These are phyloP conservation scores for Atractiella rhizophila DNA, from an alignment of 768 basidiomycete genomes.

Conservation along the genomic window DNA sequence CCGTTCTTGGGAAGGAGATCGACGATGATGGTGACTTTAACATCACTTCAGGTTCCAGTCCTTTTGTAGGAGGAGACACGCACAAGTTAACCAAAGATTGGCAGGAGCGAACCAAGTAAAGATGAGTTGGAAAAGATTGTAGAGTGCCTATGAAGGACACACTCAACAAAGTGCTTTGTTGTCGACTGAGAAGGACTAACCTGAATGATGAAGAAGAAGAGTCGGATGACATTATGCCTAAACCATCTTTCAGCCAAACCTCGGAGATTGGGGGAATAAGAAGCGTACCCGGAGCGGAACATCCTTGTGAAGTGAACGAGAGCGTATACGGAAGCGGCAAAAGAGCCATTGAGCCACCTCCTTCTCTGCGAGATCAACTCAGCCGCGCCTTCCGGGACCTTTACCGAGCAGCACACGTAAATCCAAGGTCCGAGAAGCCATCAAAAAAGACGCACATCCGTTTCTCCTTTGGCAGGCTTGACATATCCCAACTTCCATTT, in stretches of 20 bases:
- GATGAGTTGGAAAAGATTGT: slow-evolving; percentile 6
- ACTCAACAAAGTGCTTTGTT: too few species aligned
- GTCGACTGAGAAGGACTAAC: too few species aligned
- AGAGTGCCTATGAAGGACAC: too few species aligned
- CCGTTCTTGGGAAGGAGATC: slow-evolving; percentile 38
- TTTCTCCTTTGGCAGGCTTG: slow-evolving; percentile 45
- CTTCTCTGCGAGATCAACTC: slow-evolving; percentile 87
- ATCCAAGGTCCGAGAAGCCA: not conserved
- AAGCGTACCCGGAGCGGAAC: slow-evolving; percentile 35
- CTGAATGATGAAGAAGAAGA: slow-evolving; percentile 35
- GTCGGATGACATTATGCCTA: slow-evolving; percentile 65
- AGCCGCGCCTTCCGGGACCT: slow-evolving; percentile 32
- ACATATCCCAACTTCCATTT: slow-evolving; percentile 74
- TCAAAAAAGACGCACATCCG: slow-evolving; percentile 25
- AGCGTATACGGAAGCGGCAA: slow-evolving; percentile 40
- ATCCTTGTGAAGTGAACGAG: slow-evolving; percentile 39
- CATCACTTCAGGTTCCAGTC: too few species aligned
- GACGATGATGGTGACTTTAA: slow-evolving; percentile 85
- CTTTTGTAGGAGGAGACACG: too few species aligned
- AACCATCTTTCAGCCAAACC: too few species aligned
- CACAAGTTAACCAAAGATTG: slow-evolving; percentile 62
- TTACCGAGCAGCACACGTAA: too few species aligned
- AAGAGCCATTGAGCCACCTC: slow-evolving; percentile 89
- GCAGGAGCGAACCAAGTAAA: slow-evolving; percentile 12
- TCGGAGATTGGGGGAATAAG: too few species aligned